phyloP scores from a whole-genome alignment of 768 basidiomycete species.

The Russula virescens region DNA sequence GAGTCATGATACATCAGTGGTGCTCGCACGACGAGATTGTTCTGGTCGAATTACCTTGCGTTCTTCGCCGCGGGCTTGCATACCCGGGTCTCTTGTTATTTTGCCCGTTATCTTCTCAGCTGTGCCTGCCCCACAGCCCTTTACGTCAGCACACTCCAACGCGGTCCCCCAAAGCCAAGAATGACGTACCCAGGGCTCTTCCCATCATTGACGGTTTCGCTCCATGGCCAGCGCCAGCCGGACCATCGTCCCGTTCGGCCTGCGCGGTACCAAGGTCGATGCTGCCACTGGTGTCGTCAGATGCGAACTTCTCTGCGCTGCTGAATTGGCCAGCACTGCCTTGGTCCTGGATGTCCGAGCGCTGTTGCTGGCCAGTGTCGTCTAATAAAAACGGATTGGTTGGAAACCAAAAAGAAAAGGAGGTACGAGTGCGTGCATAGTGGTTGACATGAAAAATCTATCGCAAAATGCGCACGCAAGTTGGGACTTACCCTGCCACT shows the following conservation, averaged over 20 bases:
- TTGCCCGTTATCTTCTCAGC: conserved; percentile 20
- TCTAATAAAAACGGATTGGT: neutral
- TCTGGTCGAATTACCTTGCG: conserved; percentile 16
- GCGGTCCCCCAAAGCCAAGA: neutral
- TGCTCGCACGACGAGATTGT: neutral
- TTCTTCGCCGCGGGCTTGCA: conserved; percentile 14
- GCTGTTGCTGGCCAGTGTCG: neutral
- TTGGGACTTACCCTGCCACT: conserved; percentile 2
- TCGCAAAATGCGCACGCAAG: neutral
- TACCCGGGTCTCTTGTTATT: conserved; percentile 12
- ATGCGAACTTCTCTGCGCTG: neutral
- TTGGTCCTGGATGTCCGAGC: neutral
- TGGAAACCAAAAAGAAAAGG: too few species aligned
- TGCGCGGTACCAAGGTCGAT: neutral
- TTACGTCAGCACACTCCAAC: conserved; percentile 2
- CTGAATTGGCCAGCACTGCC: neutral
- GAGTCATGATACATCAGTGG: conserved; percentile 1
- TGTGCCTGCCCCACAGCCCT: conserved; percentile 12
- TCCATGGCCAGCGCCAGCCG: neutral
- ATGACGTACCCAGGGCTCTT: conserved; percentile 20
- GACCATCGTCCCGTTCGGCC: neutral
- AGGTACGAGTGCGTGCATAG: too few species aligned
- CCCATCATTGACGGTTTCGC: conserved; percentile 2
- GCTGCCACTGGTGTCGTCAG: neutral
- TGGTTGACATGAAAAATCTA: too few species aligned